Evolutionary conservation across 768 basidiomycete species (phyloP), one percentile per base, ranked within the genome.

Genomic region (Tylopilus sp.): DNA sequence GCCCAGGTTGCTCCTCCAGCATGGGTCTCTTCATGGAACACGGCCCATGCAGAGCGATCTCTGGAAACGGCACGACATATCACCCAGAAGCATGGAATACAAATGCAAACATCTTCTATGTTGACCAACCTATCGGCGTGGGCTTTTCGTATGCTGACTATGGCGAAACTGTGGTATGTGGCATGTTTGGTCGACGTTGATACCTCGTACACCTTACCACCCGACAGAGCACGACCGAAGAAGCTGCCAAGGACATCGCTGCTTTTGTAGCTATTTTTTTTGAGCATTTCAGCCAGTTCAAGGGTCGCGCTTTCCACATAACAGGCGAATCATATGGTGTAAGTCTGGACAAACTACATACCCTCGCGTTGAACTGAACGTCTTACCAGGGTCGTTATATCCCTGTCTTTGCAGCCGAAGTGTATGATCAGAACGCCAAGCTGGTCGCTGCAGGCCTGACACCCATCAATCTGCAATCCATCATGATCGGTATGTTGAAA

Each of bases 251-350:
- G 46, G 86, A 89, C 57, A 80, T 89, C 4, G 84, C 85, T 0
- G 79, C 81, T 0, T 89, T 89, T 57, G 73, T 88, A 0, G 71
- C 78, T 3, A 80, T 89, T 48, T 88, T 88, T 69, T 88, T 88
- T 43, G 85, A 88, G 57, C 76, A 82, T 51, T 91, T 91, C 62
- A 74, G 67, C 49, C 73, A 83, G 58, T 88, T 88, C 72, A 81
- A 85, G 57, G 85, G 84, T 2, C 71, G 86, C 17, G 55, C 60
- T 20, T 82, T 85, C 66, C 83, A 86, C 53, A 76, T 86, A 73
- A 72, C 80, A 2, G 82, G 75, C 13, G 76, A 82, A 66, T 80
- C 79, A 4, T 81, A 81, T 36, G 81, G 72, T 12, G 81, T 79
- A 53, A 42, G 51, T 52, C 20, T 13, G 4, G 28, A 6, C 12